Percentiles rank a stretch among this genome's conserved stretches.
Evolutionary conservation across 2,329 filamentous ascomycete species (phyloP).

Genomic region (Penicillium hordei): DNA sequence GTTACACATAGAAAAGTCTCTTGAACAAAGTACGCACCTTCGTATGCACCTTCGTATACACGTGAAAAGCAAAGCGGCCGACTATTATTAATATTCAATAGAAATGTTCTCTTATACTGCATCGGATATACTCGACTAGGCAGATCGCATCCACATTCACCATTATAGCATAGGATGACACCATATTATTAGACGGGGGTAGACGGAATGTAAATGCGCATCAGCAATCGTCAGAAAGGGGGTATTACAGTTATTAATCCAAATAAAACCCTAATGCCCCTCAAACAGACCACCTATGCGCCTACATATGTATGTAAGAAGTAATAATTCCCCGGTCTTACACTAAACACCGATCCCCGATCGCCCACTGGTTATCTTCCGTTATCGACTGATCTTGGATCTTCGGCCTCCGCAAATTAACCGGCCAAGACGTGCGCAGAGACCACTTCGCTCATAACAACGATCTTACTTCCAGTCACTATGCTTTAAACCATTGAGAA

Average conservation of each 20-base stretch:
- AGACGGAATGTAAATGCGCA: background rate
- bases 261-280: background rate
- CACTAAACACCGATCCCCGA: conserved; percentile 8
- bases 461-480: background rate
- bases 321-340: background rate
- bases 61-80: too few species aligned
- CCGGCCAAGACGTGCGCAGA: background rate
- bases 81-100: too few species aligned
- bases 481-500: conserved; percentile 9
- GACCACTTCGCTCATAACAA: background rate
- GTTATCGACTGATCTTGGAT: conserved; percentile 22
- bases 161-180: conserved; percentile 16
- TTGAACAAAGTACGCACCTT: too few species aligned
- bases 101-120: background rate
- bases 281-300: too few species aligned
- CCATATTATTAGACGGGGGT: conserved; percentile 7
- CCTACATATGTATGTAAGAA: background rate
- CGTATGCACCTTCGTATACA: too few species aligned
- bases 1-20: too few species aligned
- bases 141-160: conserved; percentile 12
- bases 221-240: background rate
- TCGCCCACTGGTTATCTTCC: conserved; percentile 21
- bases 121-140: conserved; percentile 7
- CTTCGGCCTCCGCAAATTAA: conserved; percentile 21
- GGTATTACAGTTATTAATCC: background rate